Percentiles rank a stretch among this genome's conserved stretches.
Conservation (phyloP, 495 filamentous ascomycete genomes). For the Xylaria palmicola region DNA sequence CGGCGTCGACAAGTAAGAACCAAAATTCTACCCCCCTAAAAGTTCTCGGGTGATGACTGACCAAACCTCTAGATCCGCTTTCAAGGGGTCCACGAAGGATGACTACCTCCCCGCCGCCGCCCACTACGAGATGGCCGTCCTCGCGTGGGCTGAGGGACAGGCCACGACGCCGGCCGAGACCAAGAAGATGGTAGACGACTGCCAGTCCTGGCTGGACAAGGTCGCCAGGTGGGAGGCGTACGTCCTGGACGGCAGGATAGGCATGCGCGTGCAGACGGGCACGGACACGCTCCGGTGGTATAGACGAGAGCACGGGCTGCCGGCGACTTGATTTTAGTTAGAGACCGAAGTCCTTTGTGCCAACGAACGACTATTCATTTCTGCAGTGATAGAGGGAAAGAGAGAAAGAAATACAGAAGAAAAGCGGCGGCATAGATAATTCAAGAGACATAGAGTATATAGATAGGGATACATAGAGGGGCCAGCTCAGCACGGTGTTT, state of each 20-base stretch:
- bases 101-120: slow-evolving; percentile 80
- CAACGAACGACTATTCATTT: no score
- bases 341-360: no score
- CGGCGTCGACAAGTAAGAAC: slow-evolving; percentile 54
- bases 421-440: background rate
- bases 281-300: slow-evolving; percentile 74
- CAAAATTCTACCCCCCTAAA: background rate
- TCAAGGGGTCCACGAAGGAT: slow-evolving; percentile 74
- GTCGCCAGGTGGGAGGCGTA: slow-evolving; percentile 81
- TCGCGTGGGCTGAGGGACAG: slow-evolving; percentile 65
- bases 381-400: background rate
- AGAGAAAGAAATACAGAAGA: no score
- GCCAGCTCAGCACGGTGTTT: background rate
- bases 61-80: slow-evolving; percentile 45
- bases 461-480: background rate
- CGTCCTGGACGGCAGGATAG: slow-evolving; percentile 81
- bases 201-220: slow-evolving; percentile 72
- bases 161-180: slow-evolving; percentile 11
- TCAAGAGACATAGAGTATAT: background rate
- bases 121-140: slow-evolving; percentile 85
- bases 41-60: background rate
- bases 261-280: slow-evolving; percentile 79
- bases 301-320: slow-evolving; percentile 45
- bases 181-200: slow-evolving; percentile 54
- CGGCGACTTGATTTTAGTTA: slow-evolving; percentile 17